Evolutionary conservation across 2,329 filamentous ascomycete genomes (phyloP), one percentile per base, ranked within the genome.

Genomic region (Lachnellula subtilissima): DNA sequence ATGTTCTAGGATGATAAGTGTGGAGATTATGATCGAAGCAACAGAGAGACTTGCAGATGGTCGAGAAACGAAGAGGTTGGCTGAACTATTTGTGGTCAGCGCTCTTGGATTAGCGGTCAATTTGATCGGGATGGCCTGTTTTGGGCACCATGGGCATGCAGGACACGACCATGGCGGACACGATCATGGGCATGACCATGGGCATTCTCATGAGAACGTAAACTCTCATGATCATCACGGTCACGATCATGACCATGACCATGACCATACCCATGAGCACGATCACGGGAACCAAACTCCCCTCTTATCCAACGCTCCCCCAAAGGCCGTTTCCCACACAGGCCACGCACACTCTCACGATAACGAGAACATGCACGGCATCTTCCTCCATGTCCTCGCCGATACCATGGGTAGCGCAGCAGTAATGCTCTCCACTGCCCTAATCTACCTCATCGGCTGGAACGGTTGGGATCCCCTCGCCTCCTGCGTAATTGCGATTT

Each of bases 281-380:
- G 60, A 59, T 9, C 54, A 65, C 43, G 42, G 59, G 14, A 52
- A 60, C n/a, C 59, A 62, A 39, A 50, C 53, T 35, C 46, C 55
- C 51, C 39, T 58, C 19, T 28, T 62, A n/a, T 43, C 55, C 3
- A 52, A 54, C 22, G 56, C 58, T 8, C 50, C 57, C 17, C 56
- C 60, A 40, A 17, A 40, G 5, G 19, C 46, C n/a, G 45, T 43
- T 59, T 70, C 58, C 52, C 58, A 53, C 39, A n/a, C 53, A 47
- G 71, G 74, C 50, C 71, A 77, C 61, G 67, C 67, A 19, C 79
- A 84, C 63, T 74, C 75, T n/a, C 88, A 92, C 67, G 88, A 91
- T 59, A 96, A 96, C 71, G 94, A 99, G 67, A 99, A 99, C 69
- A 97, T 99, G 92, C 84, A 94, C 65, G 94, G 94, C 12, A 97